Conservation (phyloP, 176 grass and related monocot species). For the Metroxylon sagu region DNA sequence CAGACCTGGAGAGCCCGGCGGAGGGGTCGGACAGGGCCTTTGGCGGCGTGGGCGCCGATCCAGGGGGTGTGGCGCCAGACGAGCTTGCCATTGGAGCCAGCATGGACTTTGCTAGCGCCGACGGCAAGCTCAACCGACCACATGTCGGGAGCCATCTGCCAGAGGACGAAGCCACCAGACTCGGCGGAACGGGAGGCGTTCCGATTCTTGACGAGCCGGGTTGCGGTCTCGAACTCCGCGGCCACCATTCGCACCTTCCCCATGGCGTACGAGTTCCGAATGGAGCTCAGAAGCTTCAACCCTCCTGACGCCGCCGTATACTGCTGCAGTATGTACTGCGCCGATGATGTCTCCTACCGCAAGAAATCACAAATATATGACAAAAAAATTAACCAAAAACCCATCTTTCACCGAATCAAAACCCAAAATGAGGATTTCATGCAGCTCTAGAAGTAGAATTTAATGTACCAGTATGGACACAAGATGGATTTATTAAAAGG, state of each 20-base stretch:
- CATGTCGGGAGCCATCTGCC: conserved; percentile 18
- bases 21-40: conserved; percentile 15
- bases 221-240: conserved; percentile 12
- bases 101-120: conserved; percentile 11
- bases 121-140: conserved; percentile 15
- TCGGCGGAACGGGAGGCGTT: not conserved
- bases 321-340: conserved; percentile 18
- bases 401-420: no score
- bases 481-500: no score
- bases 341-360: conserved; percentile 12
- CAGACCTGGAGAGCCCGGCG: conserved; percentile 12
- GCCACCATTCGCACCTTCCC: conserved; percentile 16
- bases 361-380: not conserved
- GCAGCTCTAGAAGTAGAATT: no score
- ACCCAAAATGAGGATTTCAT: no score
- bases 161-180: conserved; percentile 13
- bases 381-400: no score
- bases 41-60: conserved; percentile 12
- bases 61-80: conserved; percentile 18
- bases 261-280: conserved; percentile 6
- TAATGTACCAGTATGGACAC: no score
- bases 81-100: conserved; percentile 16
- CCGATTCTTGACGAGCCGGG: conserved; percentile 5
- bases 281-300: conserved; percentile 15
- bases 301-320: conserved; percentile 14